Evolutionary conservation across 179 eudicot genomes (phyloP), one percentile per base, ranked within the genome.

Genomic region (Spergularia azorica): DNA sequence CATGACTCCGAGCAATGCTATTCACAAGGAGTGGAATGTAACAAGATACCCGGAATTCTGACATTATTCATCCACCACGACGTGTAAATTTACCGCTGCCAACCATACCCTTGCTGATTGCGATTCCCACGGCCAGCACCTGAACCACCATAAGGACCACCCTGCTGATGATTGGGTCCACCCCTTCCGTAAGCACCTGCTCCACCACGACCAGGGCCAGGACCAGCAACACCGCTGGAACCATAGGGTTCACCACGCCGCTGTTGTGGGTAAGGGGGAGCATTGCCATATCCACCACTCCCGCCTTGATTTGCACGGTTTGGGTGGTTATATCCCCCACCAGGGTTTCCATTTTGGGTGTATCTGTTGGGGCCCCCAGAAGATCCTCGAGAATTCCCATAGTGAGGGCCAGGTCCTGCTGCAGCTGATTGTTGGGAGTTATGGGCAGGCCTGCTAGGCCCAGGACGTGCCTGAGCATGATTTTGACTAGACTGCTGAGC

Each of bases 51-150:
- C 20, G 64, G 20, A 61, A 18, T 8, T 21, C 20, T 13, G 36
- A 18, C 64, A 20, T 20, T 10, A 61, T 21, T 8, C 17, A 14
- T 63, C 48, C 18, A 0, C 8, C 17, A 36, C 12, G 55, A 4
- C 6, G 52, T 18, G 7, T 17, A 65, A 43, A 9, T 17, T 43
- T 50, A 84, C 77, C 87, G 92, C 81, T 88, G 93, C 92, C 95
- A 91, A 41, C 92, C 91, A 79, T 88, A 88, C 75, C 32, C 32
- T 26, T 89, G 97, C 79, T 91, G 94, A 79, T 89, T 91, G 15
- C 96, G 87, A 69, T 85, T 93, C 26, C 97, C 92, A 54, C 97
- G 85, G 3, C 95, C 92, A 41, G 85, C 67, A 50, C 94, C 89
- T 1, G 93, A 81, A 65, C 86, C 88, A 41, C 94, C 96, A 77